phyloP scores from a whole-genome alignment of 768 basidiomycete genomes.

The Amanita thiersii region DNA sequence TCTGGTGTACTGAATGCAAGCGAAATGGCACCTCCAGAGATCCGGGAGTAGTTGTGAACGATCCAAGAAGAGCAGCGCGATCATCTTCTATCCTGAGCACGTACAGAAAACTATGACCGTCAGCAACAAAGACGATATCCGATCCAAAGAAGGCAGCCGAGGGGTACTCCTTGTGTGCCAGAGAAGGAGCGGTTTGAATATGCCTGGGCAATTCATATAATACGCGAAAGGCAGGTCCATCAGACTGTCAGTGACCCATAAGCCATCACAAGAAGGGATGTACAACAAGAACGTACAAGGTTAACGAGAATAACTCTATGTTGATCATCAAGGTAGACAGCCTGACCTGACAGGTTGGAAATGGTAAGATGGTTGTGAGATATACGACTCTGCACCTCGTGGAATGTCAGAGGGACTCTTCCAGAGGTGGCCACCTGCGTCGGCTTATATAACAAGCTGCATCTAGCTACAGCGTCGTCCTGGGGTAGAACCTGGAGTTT shows the following conservation, averaged over 20 bases:
- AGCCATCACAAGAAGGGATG: conserved; percentile 33
- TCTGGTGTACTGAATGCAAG: conserved; percentile 32
- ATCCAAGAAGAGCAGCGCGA: conserved; percentile 38
- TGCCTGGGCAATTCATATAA: conserved; percentile 55
- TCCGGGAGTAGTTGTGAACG: conserved; percentile 37
- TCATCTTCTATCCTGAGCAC: conserved; percentile 37
- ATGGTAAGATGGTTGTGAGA: conserved; percentile 73
- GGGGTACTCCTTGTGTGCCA: conserved; percentile 63
- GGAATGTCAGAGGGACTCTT: conserved; percentile 56
- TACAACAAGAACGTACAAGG: conserved; percentile 39
- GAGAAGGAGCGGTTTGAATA: conserved; percentile 31
- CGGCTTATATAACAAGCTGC: conserved; percentile 43
- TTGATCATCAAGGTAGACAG: conserved; percentile 62
- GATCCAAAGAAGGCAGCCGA: conserved; percentile 52
- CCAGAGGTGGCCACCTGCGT: conserved; percentile 58
- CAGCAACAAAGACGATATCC: conserved; percentile 46
- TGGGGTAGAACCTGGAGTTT: conserved; percentile 57
- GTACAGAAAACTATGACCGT: conserved; percentile 66
- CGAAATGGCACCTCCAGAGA: conserved; percentile 36
- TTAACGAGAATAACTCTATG: conserved; percentile 54
- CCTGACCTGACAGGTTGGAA: conserved; percentile 33
- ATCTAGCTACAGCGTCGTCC: conserved; percentile 43
- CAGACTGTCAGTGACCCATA: conserved; percentile 14
- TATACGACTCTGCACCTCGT: conserved; percentile 80
- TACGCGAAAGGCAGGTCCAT: conserved; percentile 42